These are phyloP conservation scores for Escovopsis weberi DNA, from an alignment of 2,329 filamentous ascomycete species.

Conservation along the genomic window DNA sequence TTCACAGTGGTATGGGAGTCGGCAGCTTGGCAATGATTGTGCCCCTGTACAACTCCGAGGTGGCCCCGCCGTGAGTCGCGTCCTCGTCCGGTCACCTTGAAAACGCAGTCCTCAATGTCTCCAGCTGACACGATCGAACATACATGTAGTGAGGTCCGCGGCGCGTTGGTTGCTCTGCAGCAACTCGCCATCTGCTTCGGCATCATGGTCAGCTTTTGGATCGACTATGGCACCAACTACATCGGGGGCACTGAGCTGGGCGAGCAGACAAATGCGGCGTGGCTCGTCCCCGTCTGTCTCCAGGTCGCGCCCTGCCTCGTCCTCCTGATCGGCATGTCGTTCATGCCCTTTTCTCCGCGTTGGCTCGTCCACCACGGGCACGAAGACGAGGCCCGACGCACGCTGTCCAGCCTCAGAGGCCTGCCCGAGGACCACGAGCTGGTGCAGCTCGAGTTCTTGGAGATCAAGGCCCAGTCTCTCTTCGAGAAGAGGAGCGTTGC, in stretches of 20 bases:
- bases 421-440: conserved; percentile 49
- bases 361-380: conserved; percentile 60
- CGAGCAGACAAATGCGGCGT: conserved; percentile 50
- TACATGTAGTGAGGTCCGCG: conserved; percentile 19
- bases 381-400: conserved; percentile 49
- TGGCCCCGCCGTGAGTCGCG: conserved; percentile 24
- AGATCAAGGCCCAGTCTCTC: conserved; percentile 64
- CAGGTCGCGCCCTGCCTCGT: conserved; percentile 54
- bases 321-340: conserved; percentile 56
- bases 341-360: conserved; percentile 67
- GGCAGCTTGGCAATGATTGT: conserved; percentile 55
- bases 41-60: conserved; percentile 36
- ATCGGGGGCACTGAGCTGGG: conserved; percentile 39
- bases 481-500: conserved; percentile 57
- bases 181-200: conserved; percentile 45
- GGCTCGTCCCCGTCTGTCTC: conserved; percentile 58
- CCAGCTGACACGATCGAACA: too few relatives aligned
- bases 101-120: not conserved
- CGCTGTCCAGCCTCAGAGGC: conserved; percentile 49
- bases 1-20: conserved; percentile 46
- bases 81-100: not conserved
- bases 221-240: conserved; percentile 50
- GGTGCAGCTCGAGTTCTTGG: conserved; percentile 63
- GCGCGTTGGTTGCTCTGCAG: conserved; percentile 30
- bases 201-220: conserved; percentile 52